Evolutionary conservation across 129 eudicot genomes (phyloP).

Genomic region (Apium graveolens): DNA sequence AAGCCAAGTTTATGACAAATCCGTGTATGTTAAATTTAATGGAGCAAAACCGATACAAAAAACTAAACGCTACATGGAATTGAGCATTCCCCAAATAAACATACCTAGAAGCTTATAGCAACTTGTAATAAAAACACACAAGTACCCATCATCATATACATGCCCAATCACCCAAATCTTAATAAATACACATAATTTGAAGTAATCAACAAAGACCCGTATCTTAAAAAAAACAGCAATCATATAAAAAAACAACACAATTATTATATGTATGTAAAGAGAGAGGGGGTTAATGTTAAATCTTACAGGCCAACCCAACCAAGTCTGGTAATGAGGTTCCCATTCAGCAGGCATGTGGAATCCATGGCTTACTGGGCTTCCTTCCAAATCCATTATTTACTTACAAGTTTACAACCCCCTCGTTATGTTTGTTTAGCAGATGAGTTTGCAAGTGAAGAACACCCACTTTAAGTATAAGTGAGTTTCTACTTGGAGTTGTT

Average conservation of each 20-base stretch:
- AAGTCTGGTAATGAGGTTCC: slow-evolving; percentile 72
- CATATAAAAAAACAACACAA: neutral
- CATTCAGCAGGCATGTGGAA: slow-evolving; percentile 89
- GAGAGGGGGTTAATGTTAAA: too few relatives aligned
- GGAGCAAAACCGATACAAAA: neutral
- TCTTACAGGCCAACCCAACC: slow-evolving; percentile 97
- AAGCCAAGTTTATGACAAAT: too few relatives aligned
- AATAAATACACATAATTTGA: neutral
- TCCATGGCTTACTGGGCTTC: slow-evolving; percentile 51
- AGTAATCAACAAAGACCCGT: neutral
- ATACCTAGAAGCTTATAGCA: neutral
- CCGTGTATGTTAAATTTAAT: neutral
- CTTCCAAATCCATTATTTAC: slow-evolving; percentile 45
- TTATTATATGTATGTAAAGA: neutral
- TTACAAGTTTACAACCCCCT: too few relatives aligned
- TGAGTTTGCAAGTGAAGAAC: too few relatives aligned
- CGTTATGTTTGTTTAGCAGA: neutral
- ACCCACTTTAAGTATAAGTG: too few relatives aligned
- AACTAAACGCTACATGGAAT: neutral
- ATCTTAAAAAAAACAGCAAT: neutral
- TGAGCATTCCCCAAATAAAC: neutral
- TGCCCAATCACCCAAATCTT: neutral
- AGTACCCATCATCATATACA: neutral
- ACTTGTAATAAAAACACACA: neutral
- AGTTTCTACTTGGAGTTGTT: too few relatives aligned